Evolutionary conservation across 176 grass and related monocot genomes (phyloP).

Genomic region (Themeda triandra): DNA sequence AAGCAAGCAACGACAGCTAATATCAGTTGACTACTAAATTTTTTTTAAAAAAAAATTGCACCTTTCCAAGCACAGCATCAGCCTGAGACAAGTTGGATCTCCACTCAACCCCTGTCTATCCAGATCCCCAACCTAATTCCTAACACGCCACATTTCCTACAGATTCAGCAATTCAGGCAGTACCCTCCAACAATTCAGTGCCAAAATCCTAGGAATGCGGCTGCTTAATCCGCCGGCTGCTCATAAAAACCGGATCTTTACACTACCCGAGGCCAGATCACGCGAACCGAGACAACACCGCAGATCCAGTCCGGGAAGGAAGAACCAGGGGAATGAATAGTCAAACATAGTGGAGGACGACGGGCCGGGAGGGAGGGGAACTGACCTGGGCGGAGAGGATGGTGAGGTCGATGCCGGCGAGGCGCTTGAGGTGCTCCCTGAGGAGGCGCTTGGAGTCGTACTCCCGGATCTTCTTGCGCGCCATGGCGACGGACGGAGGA

Average conservation of each 20-base stretch:
- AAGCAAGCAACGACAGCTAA: background rate
- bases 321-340: background rate
- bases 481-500: background rate
- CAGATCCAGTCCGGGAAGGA: conserved; percentile 21
- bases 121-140: conserved; percentile 12
- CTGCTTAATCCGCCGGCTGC: background rate
- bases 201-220: background rate
- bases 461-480: conserved; percentile 77
- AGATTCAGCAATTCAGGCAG: background rate
- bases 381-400: conserved; percentile 83
- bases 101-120: background rate
- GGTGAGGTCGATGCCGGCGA: conserved; percentile 73
- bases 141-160: background rate
- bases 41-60: too few species aligned
- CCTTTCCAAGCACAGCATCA: background rate
- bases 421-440: conserved; percentile 82
- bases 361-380: background rate
- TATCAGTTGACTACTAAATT: too few species aligned
- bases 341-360: background rate
- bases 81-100: background rate
- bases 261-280: background rate
- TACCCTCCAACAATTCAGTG: background rate
- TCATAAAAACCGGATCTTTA: background rate
- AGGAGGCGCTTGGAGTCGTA: conserved; percentile 97
- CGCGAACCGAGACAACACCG: background rate